phyloP scores from a whole-genome alignment of 495 filamentous ascomycete genomes.

The Elasticomyces elasticus region DNA sequence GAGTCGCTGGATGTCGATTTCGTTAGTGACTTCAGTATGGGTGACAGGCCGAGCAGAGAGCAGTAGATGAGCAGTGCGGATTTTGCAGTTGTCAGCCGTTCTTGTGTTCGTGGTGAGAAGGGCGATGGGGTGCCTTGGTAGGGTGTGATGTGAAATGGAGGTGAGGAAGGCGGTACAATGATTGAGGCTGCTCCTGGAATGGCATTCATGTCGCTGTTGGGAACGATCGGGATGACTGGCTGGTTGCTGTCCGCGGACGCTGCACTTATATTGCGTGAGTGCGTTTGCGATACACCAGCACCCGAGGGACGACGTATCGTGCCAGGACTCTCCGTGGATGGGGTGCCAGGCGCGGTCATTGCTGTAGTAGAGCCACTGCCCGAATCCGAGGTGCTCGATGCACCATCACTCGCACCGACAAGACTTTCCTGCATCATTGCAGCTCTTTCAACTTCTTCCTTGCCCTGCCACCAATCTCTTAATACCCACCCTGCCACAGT shows the following conservation, averaged over 20 bases:
- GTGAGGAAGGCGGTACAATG: not conserved
- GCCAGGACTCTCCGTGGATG: slow-evolving; percentile 1
- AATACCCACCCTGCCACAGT: slow-evolving; percentile 83
- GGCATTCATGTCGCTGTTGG: not conserved
- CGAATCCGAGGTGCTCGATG: slow-evolving; percentile 1
- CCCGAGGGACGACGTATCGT: not conserved
- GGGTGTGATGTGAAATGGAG: slow-evolving; percentile 17
- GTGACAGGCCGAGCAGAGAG: slow-evolving; percentile 77
- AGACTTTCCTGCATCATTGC: slow-evolving; percentile 25
- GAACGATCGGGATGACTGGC: not conserved
- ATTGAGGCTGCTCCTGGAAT: not conserved
- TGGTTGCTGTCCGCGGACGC: slow-evolving; percentile 5
- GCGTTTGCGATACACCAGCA: not conserved
- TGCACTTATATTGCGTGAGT: slow-evolving; percentile 16
- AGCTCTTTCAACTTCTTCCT: slow-evolving; percentile 41
- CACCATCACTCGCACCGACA: slow-evolving; percentile 27
- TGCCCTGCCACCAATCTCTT: slow-evolving; percentile 78
- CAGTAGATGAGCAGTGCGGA: slow-evolving; percentile 91
- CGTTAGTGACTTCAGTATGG: slow-evolving; percentile 89
- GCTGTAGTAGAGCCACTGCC: slow-evolving; percentile 3
- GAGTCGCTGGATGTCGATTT: slow-evolving; percentile 80
- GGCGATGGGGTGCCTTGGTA: slow-evolving; percentile 25
- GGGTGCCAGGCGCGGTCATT: slow-evolving; percentile 1
- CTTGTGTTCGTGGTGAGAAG: slow-evolving; percentile 52
- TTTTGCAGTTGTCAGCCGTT: slow-evolving; percentile 66